Conservation (phyloP, 2,329 filamentous ascomycete species). For the Alternaria ventricosa region DNA sequence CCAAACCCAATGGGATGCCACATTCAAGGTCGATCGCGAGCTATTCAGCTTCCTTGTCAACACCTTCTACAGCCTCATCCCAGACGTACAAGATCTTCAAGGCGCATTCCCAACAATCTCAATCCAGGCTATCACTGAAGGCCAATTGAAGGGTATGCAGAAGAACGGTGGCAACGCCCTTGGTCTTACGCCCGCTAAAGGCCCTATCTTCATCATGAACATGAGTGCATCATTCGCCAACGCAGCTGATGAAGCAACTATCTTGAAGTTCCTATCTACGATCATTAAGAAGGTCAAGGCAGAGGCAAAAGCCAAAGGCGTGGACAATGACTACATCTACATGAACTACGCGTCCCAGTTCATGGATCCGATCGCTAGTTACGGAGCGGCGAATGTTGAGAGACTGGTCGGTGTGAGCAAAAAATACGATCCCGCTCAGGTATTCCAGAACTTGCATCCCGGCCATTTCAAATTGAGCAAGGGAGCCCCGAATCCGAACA, state of each 20-base stretch:
- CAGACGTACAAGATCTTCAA: conserved; percentile 6
- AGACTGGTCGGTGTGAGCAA: conserved; percentile 41
- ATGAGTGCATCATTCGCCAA: conserved; percentile 24
- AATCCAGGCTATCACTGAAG: conserved; percentile 33
- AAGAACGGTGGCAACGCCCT: conserved; percentile 39
- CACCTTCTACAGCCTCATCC: conserved; percentile 22
- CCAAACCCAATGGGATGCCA: conserved; percentile 37
- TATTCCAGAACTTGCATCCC: conserved; percentile 49
- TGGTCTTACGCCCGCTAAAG: conserved; percentile 28
- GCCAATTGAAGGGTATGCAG: conserved; percentile 30
- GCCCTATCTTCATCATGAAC: conserved; percentile 28
- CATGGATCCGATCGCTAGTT: conserved; percentile 48
- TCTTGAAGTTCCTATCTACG: conserved; percentile 24
- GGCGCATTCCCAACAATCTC: conserved; percentile 1
- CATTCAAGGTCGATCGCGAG: conserved; percentile 34
- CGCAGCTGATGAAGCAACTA: conserved; percentile 24
- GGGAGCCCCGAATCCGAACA: conserved; percentile 44
- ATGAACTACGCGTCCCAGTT: conserved; percentile 53
- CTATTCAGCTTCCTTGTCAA: conserved; percentile 28
- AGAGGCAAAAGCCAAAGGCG: conserved; percentile 21
- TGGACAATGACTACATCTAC: conserved; percentile 39
- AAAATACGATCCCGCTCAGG: conserved; percentile 49
- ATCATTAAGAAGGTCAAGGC: conserved; percentile 25
- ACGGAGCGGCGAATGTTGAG: conserved; percentile 43
- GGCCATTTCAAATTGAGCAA: conserved; percentile 63